phyloP scores from a whole-genome alignment of 139 green algal genomes.

The Chlamydomonas sphaeroides region DNA sequence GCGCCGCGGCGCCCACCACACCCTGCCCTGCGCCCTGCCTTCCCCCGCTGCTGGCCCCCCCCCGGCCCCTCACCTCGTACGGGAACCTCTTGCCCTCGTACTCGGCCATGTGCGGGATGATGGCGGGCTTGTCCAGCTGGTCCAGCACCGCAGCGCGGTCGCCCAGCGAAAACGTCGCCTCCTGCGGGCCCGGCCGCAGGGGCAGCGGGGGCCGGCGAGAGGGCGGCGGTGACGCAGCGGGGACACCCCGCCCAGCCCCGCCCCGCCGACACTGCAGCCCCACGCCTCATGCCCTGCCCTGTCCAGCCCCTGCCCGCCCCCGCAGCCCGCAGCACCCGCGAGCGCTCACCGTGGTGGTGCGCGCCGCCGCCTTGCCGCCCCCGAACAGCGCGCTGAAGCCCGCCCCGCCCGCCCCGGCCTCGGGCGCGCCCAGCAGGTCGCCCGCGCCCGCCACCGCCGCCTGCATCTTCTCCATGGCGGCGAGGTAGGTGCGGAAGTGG shows the following conservation, averaged over 20 bases:
- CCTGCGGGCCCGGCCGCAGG: slow-evolving; percentile 31
- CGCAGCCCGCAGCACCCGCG: background rate
- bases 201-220: too few relatives aligned
- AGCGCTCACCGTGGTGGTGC: slow-evolving; percentile 25
- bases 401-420: slow-evolving; percentile 11
- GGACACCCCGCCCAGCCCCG: too few relatives aligned
- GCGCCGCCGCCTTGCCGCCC: slow-evolving; percentile 25
- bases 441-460: slow-evolving; percentile 48
- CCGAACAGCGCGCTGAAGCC: slow-evolving; percentile 49
- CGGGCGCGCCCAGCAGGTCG: slow-evolving; percentile 69
- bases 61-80: slow-evolving; percentile 74
- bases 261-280: too few relatives aligned
- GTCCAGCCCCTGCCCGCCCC: background rate
- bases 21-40: too few relatives aligned
- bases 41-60: background rate
- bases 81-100: slow-evolving; percentile 71
- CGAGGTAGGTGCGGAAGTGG: slow-evolving; percentile 92
- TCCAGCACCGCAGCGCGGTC: slow-evolving; percentile 74
- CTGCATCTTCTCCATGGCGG: slow-evolving; percentile 78
- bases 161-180: slow-evolving; percentile 77
- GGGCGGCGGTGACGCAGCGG: too few relatives aligned
- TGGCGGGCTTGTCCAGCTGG: slow-evolving; percentile 80
- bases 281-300: background rate
- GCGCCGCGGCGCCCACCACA: background rate
- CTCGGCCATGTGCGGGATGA: slow-evolving; percentile 92